phyloP scores from a whole-genome alignment of 345 rosid genomes.

The Salix dunnii region DNA sequence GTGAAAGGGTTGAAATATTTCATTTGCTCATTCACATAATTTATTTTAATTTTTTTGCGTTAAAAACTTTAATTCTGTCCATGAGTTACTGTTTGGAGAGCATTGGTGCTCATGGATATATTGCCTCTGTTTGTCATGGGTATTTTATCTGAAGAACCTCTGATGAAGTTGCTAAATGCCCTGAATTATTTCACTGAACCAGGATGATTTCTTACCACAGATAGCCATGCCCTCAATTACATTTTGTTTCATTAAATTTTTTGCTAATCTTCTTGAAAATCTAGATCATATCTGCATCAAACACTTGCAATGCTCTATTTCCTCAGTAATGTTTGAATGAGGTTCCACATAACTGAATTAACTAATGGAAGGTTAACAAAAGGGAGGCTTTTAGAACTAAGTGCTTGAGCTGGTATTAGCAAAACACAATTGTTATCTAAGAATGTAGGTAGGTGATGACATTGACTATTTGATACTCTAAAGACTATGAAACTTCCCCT shows the following conservation, averaged over 20 bases:
- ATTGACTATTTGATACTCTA: neutral
- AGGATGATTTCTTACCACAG: constrained; percentile 97
- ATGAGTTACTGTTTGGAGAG: constrained; percentile 2
- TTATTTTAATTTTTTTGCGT: neutral
- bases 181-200: constrained; percentile 19
- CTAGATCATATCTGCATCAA: neutral
- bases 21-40: neutral
- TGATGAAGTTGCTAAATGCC: neutral
- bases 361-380: neutral
- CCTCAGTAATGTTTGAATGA: neutral
- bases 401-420: neutral
- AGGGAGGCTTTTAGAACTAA: neutral
- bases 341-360: neutral
- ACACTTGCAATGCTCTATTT: neutral
- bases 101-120: constrained; percentile 6
- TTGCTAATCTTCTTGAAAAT: neutral
- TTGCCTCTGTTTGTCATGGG: neutral
- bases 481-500: neutral
- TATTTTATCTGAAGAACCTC: neutral
- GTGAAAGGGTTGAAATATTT: constrained; percentile 6
- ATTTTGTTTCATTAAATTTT: neutral
- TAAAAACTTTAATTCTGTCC: neutral
- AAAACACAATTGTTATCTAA: neutral
- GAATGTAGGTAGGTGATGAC: neutral
- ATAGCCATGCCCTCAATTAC: constrained; percentile 63